Evolutionary conservation across 768 basidiomycete species (phyloP), one percentile per base, ranked within the genome.

Genomic region (Neoboletus magnificus): DNA sequence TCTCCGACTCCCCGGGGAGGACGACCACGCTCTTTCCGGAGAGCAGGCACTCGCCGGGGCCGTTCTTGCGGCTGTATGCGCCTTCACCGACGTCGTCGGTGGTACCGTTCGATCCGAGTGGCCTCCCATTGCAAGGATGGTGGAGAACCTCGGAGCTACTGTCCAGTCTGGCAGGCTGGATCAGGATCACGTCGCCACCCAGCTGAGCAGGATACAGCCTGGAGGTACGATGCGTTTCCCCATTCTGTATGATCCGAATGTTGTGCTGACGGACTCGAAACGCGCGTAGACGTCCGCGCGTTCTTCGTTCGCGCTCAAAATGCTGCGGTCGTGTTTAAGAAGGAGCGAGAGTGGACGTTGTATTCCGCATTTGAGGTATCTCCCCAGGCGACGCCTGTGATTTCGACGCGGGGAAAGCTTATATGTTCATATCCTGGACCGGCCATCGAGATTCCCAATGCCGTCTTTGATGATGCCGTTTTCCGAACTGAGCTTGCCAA

Each of bases 251-350:
- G 30, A 40, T 12, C 20, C 6, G 4, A 11, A 10, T 33, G 3
- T 22, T 16, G 32, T 11, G 47, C 16, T 23, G n/a, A 46, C 16
- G 32, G 11, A 33, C 3, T 4, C 36, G 3, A 43, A 4, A 20
- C 22, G 23, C 5, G 16, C 7, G 25, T 44, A 81, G 81, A 74
- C 43, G 62, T 72, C 23, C 50, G 75, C 16, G 66, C 66, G 13
- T 67, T 80, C 37, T 66, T 70, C 9, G 69, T 82, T 25, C 66
- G 68, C 9, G 70, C 72, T 2, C 81, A 82, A 54, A 82, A 82
- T 43, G 79, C 81, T 0, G 78, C 68, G n/a, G 50, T 83, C 1
- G 63, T 82, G 12, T 54, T 78, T 13, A 68, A 73, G 43, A 65
- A 63, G 48, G 32, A 55, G 10, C 23, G 57, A 56, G 65, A 25